Evolutionary conservation across 2,329 filamentous ascomycete species (phyloP).

Genomic region (Fusarium floridanum): DNA sequence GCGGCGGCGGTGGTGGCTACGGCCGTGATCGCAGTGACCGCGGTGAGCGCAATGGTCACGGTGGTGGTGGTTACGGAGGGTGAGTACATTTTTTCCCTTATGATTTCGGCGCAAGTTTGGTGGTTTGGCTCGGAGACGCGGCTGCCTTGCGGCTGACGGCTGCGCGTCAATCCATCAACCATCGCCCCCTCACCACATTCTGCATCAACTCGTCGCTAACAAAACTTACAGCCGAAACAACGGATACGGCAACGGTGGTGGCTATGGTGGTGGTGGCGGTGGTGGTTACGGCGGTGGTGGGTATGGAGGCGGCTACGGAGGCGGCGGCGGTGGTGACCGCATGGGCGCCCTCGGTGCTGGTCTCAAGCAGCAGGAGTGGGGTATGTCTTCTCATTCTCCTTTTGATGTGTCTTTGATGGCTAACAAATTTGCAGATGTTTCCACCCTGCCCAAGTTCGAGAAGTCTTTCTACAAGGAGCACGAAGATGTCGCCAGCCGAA

Average conservation of each 20-base stretch:
- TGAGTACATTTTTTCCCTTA: slow-evolving; percentile 47
- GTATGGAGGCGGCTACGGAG: slow-evolving; percentile 54
- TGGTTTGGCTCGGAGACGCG: slow-evolving; percentile 25
- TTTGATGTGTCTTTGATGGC: slow-evolving; percentile 46
- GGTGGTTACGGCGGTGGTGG: slow-evolving; percentile 53
- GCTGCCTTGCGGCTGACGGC: slow-evolving; percentile 21
- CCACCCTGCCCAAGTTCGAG: slow-evolving; percentile 91
- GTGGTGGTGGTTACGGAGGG: slow-evolving; percentile 55
- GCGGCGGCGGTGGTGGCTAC: slow-evolving; percentile 51
- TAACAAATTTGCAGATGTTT: slow-evolving; percentile 71
- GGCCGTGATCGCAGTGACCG: slow-evolving; percentile 60
- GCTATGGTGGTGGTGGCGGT: slow-evolving; percentile 51
- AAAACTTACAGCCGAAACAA: slow-evolving; percentile 59
- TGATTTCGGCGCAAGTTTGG: slow-evolving; percentile 22
- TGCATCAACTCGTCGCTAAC: slow-evolving; percentile 52
- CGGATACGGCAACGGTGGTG: slow-evolving; percentile 53
- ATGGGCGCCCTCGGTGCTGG: slow-evolving; percentile 93
- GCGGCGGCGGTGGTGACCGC: slow-evolving; percentile 84
- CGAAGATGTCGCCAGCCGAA: slow-evolving; percentile 79
- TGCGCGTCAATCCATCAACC: slow-evolving; percentile 21
- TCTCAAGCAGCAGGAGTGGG: slow-evolving; percentile 90
- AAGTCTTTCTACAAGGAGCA: slow-evolving; percentile 99
- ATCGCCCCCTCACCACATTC: slow-evolving; percentile 13
- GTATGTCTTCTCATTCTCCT: slow-evolving; percentile 66
- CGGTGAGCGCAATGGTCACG: slow-evolving; percentile 58